Percentiles rank a stretch among this genome's conserved stretches.
Evolutionary conservation across 495 filamentous ascomycete species (phyloP).

Genomic region (Penicillium atrosanguineum): DNA sequence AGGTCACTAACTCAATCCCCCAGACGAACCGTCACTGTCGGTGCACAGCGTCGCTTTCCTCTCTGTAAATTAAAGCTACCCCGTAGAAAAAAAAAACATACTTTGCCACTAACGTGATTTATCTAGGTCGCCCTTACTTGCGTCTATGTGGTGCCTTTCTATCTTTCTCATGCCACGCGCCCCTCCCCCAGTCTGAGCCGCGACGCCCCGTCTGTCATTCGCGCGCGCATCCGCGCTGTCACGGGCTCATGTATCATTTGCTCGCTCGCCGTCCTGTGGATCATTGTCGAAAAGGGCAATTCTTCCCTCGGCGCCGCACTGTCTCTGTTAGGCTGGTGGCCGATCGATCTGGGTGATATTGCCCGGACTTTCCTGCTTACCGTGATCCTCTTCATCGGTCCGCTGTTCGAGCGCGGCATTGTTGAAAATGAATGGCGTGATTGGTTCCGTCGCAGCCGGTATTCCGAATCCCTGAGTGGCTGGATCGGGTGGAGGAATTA

Average conservation of each 20-base stretch:
- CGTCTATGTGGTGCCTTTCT: constrained; percentile 89
- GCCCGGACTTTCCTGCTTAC: constrained; percentile 60
- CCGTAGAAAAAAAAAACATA: not conserved
- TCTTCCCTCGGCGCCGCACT: constrained; percentile 51
- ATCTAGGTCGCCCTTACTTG: constrained; percentile 69
- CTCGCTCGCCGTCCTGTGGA: constrained; percentile 56
- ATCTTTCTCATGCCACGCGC: constrained; percentile 73
- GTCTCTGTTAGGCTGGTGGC: constrained; percentile 73
- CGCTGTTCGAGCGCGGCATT: constrained; percentile 73
- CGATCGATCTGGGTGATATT: constrained; percentile 62
- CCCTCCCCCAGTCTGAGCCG: constrained; percentile 79
- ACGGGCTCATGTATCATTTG: constrained; percentile 64
- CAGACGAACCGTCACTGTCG: constrained; percentile 50
- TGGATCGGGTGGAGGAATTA: constrained; percentile 67
- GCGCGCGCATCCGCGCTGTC: constrained; percentile 77
- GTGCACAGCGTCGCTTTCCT: constrained; percentile 44
- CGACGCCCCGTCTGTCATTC: constrained; percentile 88
- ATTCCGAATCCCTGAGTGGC: constrained; percentile 50
- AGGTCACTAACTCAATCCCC: constrained; percentile 15
- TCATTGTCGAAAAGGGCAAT: constrained; percentile 51
- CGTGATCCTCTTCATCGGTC: constrained; percentile 76
- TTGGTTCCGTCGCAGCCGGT: constrained; percentile 49
- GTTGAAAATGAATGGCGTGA: constrained; percentile 68
- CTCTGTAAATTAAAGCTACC: constrained; percentile 40
- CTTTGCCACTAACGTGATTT: constrained; percentile 4